Evolutionary conservation across 345 rosid species (phyloP).

Genomic region (Lepidium aucheri): DNA sequence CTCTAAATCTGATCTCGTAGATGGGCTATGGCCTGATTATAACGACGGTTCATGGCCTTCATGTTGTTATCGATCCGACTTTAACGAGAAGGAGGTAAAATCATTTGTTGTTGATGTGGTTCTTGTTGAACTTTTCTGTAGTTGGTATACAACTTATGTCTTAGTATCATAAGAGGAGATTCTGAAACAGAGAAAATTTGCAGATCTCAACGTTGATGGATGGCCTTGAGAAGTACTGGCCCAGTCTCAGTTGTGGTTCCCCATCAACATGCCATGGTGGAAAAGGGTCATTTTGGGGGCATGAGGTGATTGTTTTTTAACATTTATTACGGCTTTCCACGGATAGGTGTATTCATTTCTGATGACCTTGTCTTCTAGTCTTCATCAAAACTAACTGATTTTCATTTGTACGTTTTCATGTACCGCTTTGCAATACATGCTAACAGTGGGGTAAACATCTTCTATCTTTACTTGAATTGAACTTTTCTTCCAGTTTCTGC

Average conservation of each 20-base stretch:
- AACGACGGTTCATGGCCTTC: conserved; percentile 94
- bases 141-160: neutral
- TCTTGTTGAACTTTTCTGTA: neutral
- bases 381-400: conserved; percentile 29
- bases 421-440: conserved; percentile 25
- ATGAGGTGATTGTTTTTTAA: conserved; percentile 46
- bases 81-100: conserved; percentile 63
- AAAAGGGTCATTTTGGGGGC: conserved; percentile 73
- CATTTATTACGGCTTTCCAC: neutral
- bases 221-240: conserved; percentile 66
- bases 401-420: conserved; percentile 32
- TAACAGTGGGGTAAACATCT: conserved; percentile 85
- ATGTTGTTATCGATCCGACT: conserved; percentile 51
- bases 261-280: conserved; percentile 56
- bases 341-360: neutral
- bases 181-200: conserved; percentile 3
- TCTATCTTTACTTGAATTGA: conserved; percentile 18
- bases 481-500: neutral
- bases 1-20: conserved; percentile 28
- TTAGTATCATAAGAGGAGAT: neutral
- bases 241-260: conserved; percentile 56
- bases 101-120: neutral
- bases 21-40: conserved; percentile 97
- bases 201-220: conserved; percentile 57
- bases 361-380: neutral